Conservation (phyloP, 441 rosid genomes). For the Pelargonium cotyledonis region DNA sequence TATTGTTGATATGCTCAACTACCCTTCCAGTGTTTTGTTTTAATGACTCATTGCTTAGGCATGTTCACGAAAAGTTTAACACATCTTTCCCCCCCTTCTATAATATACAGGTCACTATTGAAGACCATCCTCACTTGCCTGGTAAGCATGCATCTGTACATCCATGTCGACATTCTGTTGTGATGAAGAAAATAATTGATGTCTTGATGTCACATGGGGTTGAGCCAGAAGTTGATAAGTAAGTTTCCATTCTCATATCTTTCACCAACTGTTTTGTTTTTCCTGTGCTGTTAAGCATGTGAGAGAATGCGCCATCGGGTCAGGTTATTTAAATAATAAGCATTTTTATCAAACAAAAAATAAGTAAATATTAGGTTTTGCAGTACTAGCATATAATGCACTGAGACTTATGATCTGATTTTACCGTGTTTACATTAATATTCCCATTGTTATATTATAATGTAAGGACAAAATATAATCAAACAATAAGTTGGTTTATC, state of each 20-base stretch:
- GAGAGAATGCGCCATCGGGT: neutral
- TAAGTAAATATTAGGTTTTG: neutral
- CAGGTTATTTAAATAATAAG: too few relatives aligned
- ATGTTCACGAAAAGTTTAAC: too few relatives aligned
- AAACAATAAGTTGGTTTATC: neutral
- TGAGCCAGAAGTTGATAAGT: slow-evolving; percentile 98
- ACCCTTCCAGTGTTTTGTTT: neutral
- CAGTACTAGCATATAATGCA: neutral
- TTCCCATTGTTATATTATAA: neutral
- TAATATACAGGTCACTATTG: slow-evolving; percentile 75
- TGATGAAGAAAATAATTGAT: slow-evolving; percentile 95
- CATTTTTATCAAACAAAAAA: neutral
- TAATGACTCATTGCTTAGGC: too few relatives aligned
- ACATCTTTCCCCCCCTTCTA: neutral
- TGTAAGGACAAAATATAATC: neutral
- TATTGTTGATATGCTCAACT: neutral
- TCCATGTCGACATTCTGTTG: slow-evolving; percentile 97
- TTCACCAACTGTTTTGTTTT: neutral
- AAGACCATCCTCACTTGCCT: slow-evolving; percentile 91
- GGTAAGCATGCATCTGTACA: slow-evolving; percentile 97
- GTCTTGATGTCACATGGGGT: slow-evolving; percentile 87
- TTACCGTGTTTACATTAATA: neutral
- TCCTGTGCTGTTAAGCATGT: neutral
- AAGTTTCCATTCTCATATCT: slow-evolving; percentile 11
- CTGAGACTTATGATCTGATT: neutral